Percentiles rank a stretch among this genome's conserved stretches.
Conservation (phyloP, 176 grass and related monocot genomes). For the Juncus inflexus region DNA sequence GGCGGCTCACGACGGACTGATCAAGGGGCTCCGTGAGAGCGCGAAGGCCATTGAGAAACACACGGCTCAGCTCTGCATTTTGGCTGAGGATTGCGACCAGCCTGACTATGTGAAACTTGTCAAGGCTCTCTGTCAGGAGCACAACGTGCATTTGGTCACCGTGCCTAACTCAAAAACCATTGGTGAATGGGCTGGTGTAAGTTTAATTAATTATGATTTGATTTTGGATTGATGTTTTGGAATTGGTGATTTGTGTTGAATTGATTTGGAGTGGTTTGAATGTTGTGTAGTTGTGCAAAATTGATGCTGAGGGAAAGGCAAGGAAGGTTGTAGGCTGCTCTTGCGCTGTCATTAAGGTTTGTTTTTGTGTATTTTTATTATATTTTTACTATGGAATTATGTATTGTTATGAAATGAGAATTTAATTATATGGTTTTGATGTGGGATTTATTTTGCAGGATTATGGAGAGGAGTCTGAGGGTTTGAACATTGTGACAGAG, state of each 20-base stretch:
- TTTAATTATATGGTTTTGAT: not conserved
- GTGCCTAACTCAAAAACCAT: slow-evolving; percentile 60
- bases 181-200: slow-evolving; percentile 38
- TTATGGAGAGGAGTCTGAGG: slow-evolving; percentile 56
- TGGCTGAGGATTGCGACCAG: slow-evolving; percentile 46
- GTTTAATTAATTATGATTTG: slow-evolving; percentile 1
- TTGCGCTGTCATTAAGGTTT: slow-evolving; percentile 58
- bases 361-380: not conserved
- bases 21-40: slow-evolving; percentile 25
- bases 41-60: slow-evolving; percentile 44
- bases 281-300: slow-evolving; percentile 52
- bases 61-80: slow-evolving; percentile 31
- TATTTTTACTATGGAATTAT: not conserved
- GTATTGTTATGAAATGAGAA: not conserved
- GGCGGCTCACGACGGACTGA: slow-evolving; percentile 40
- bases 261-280: not conserved
- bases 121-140: slow-evolving; percentile 60
- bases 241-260: not conserved
- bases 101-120: slow-evolving; percentile 69
- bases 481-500: slow-evolving; percentile 49
- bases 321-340: slow-evolving; percentile 50
- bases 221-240: not conserved
- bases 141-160: slow-evolving; percentile 64
- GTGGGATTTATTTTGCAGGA: slow-evolving; percentile 26
- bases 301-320: slow-evolving; percentile 57